Percentiles rank a stretch among this genome's conserved stretches.
phyloP scores from a whole-genome alignment of 1,284 basidiomycete genomes.

The Ustilago loliicola region DNA sequence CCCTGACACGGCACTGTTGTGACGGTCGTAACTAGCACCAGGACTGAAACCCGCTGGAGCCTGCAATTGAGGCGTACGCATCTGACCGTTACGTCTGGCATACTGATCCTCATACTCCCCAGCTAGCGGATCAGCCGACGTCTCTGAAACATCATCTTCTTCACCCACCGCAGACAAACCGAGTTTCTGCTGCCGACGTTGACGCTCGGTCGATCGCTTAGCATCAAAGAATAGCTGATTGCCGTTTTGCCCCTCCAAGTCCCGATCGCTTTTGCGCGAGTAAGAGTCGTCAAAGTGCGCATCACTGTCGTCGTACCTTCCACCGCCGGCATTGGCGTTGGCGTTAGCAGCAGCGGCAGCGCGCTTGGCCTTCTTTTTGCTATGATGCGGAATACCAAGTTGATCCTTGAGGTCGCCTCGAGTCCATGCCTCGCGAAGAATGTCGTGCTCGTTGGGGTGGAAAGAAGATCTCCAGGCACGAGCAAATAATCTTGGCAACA shows the following conservation, averaged over 20 bases:
- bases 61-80: conserved; percentile 20
- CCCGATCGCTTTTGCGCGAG: conserved; percentile 19
- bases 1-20: conserved; percentile 43
- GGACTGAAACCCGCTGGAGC: conserved; percentile 14
- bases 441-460: conserved; percentile 60
- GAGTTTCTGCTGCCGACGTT: conserved; percentile 26
- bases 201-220: conserved; percentile 36
- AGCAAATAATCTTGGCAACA: conserved; percentile 59
- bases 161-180: conserved; percentile 41
- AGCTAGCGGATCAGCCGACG: conserved; percentile 50
- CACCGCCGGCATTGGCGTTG: background rate
- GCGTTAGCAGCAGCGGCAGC: conserved; percentile 24
- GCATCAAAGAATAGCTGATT: conserved; percentile 36
- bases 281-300: conserved; percentile 19
- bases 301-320: conserved; percentile 11
- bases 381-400: conserved; percentile 53
- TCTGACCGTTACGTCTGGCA: conserved; percentile 15
- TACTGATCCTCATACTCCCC: conserved; percentile 48
- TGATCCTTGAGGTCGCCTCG: conserved; percentile 61
- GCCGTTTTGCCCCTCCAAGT: conserved; percentile 43
- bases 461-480: conserved; percentile 59
- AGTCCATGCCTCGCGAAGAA: conserved; percentile 63
- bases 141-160: conserved; percentile 52
- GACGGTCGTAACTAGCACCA: conserved; percentile 26
- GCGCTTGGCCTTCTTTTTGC: conserved; percentile 32